phyloP scores from a whole-genome alignment of 352 stramenopile species.

The Pythium plurisporium region DNA sequence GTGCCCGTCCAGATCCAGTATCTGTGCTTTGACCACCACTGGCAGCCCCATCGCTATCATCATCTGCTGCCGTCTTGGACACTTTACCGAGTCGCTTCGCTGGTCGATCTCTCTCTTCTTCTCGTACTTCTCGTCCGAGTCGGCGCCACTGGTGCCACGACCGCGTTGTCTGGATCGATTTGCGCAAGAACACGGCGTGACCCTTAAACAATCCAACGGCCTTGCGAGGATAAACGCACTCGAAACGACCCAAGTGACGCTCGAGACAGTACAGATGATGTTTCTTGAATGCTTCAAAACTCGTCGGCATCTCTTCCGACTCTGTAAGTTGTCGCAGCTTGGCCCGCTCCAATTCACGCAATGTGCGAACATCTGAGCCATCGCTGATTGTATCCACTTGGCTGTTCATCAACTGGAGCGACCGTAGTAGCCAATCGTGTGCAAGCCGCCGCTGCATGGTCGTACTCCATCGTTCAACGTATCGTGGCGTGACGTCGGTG shows the following conservation, averaged over 20 bases:
- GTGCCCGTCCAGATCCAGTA: constrained; percentile 1
- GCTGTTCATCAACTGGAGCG: constrained; percentile 41
- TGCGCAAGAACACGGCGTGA: constrained; percentile 61
- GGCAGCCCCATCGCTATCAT: constrained; percentile 12
- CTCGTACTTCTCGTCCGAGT: constrained; percentile 54
- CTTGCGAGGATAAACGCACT: constrained; percentile 69
- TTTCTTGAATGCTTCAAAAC: constrained; percentile 70
- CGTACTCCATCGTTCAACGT: constrained; percentile 63
- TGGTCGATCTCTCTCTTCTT: constrained; percentile 44
- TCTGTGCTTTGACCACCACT: not conserved
- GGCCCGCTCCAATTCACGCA: constrained; percentile 30
- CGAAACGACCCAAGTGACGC: constrained; percentile 55
- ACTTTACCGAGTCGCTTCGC: constrained; percentile 29
- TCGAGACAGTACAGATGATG: constrained; percentile 80
- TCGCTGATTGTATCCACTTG: constrained; percentile 7
- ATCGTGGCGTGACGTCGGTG: constrained; percentile 63
- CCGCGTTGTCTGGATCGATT: constrained; percentile 46
- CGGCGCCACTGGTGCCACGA: constrained; percentile 70
- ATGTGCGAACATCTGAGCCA: not conserved
- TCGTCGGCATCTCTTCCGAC: constrained; percentile 68
- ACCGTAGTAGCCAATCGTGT: constrained; percentile 43
- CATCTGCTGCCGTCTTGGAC: constrained; percentile 2
- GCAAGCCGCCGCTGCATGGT: constrained; percentile 45
- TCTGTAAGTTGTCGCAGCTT: constrained; percentile 29
- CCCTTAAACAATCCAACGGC: constrained; percentile 76